Percentiles rank a stretch among this genome's conserved stretches.
Evolutionary conservation across 768 basidiomycete species (phyloP).

Genomic region (Tricholoma sp.): DNA sequence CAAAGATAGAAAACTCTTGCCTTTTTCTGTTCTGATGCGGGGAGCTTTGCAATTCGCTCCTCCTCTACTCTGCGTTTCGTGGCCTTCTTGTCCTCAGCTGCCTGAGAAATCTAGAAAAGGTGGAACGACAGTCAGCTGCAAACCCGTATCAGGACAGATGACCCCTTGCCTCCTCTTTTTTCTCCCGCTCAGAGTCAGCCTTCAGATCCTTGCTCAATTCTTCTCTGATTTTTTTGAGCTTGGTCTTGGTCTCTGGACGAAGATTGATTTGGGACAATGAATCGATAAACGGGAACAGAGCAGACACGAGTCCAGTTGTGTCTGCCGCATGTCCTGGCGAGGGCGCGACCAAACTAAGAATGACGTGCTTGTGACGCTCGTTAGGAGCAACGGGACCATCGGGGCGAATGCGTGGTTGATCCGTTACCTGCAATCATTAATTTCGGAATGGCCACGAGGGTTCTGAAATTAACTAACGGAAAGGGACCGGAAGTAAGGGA

Average conservation of each 20-base stretch:
- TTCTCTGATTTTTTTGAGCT: constrained; percentile 70
- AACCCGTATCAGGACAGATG: neutral
- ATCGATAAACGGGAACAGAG: constrained; percentile 75
- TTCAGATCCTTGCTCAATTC: constrained; percentile 65
- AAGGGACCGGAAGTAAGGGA: constrained; percentile 80
- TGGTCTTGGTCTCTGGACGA: constrained; percentile 77
- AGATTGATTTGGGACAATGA: constrained; percentile 50
- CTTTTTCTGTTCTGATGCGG: constrained; percentile 81
- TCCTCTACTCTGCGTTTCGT: constrained; percentile 72
- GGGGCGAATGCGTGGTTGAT: constrained; percentile 78
- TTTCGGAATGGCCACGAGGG: constrained; percentile 2
- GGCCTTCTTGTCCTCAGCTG: constrained; percentile 61
- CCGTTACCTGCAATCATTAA: constrained; percentile 53
- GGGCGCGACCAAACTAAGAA: constrained; percentile 61
- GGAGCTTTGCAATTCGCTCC: constrained; percentile 66
- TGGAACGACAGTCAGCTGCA: neutral
- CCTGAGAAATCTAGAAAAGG: constrained; percentile 30
- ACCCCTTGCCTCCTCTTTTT: constrained; percentile 60
- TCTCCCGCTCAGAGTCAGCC: constrained; percentile 61
- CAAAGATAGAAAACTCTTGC: constrained; percentile 25
- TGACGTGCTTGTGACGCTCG: constrained; percentile 65
- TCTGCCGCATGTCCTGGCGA: constrained; percentile 40
- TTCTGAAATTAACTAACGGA: constrained; percentile 45
- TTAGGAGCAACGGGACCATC: constrained; percentile 39
- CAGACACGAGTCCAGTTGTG: constrained; percentile 55